Conservation (phyloP, 2,329 filamentous ascomycete species). For the Fonsecaea pedrosoi region DNA sequence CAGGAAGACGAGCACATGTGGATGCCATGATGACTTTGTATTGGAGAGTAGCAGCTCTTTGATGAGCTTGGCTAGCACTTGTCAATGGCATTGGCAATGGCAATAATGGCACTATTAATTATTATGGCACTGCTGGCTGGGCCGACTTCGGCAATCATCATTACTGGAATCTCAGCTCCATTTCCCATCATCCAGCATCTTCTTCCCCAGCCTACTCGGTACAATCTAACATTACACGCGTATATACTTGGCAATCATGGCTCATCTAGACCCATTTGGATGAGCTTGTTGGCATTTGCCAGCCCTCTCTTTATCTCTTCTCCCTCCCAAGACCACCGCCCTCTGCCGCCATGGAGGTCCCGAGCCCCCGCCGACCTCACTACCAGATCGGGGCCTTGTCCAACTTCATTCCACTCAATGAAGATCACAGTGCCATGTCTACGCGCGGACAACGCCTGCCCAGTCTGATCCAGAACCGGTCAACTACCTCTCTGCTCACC, state of each 20-base stretch:
- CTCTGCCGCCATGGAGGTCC: constrained; percentile 17
- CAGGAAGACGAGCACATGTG: too few species aligned
- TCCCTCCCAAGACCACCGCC: background rate
- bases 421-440: constrained; percentile 46
- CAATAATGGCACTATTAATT: too few species aligned
- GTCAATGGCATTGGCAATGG: too few species aligned
- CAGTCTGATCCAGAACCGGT: constrained; percentile 42
- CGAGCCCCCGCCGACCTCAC: constrained; percentile 28
- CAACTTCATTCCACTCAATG: constrained; percentile 44
- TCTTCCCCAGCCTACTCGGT: background rate
- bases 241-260: constrained; percentile 6
- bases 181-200: background rate
- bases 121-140: too few species aligned
- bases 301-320: background rate
- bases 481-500: constrained; percentile 36
- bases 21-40: too few species aligned
- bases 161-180: too few species aligned
- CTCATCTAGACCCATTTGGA: background rate
- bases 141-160: too few species aligned
- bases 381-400: constrained; percentile 37
- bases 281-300: constrained; percentile 3
- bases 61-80: too few species aligned
- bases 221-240: background rate
- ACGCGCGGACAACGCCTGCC: constrained; percentile 50
- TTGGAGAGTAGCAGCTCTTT: too few species aligned